Base-by-base conservation (phyloP, 2,329 filamentous ascomycete species). In the Phoma herbarum region DNA sequence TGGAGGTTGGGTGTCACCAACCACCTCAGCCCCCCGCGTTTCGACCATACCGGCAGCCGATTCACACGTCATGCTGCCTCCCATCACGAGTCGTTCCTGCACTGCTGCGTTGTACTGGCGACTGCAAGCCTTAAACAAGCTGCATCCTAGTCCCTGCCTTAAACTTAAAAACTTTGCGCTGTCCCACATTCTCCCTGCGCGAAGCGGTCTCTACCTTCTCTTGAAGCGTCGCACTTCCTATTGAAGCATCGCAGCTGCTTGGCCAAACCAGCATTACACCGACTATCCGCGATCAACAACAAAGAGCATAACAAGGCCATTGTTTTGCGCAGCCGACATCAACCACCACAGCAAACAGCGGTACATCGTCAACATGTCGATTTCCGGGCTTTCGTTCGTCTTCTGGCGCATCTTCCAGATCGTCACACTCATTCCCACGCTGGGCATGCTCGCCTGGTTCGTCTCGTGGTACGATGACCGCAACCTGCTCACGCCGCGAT, bases 381-480 rank as follows among this genome's bases (percentile, higher is more conserved):
- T 84, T 69, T 80, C 80, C 61, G 84, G 85, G 58, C 69, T 88
- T 46, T 83, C 87, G 67, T 89, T 88, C 80, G 81, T 84, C 75
- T 84, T 84, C 74, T 87, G 84, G 81, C 84, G 86, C 59, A 69
- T 88, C 72, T 79, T 84, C 72, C 80, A 89, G 74, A 83, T 89
- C 77, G 69, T 86, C 77, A 88, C 85, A 43, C 76, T 88, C 66
- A 85, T 88, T 61, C 86, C 86, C 29, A 83, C 85, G 58, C 80
- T 88, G 71, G 86, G 86, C 73, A 88, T 89, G 82, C 64, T 76
- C 22, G 67, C 84, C 63, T 88, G 83, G 76, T 88, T 89, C 74
- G 85, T 89, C 69, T 72, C 87, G 68, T 81, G 81, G 70, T 88
- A 83, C 78, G 79, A 85, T 62, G 77, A 81, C 60, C 79, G 78